Evolutionary conservation across 140 eudicot species (phyloP), one percentile per base, ranked within the genome.

Genomic region (Flaveria floridana): DNA sequence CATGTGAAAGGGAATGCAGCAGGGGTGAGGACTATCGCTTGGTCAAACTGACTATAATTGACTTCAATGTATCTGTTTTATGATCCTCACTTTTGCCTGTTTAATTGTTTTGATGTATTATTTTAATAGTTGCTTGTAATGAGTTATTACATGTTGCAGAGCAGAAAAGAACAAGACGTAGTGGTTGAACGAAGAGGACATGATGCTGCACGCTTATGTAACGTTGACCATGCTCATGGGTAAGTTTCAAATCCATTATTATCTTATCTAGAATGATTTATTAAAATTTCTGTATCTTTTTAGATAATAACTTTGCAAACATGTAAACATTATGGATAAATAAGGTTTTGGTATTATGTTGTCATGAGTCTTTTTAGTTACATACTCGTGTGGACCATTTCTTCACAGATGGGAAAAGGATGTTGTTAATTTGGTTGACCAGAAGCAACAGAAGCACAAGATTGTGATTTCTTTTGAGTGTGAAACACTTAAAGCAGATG

Each of bases 1-100:
- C 88, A n/a, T 95, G 99, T 80, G 99, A 95, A 83, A 86, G 99
- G 82, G 99, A 95, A 83, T 95, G 99, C 86, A 91, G 99, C 88
- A 80, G 96, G 84, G 99, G 99, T 51, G 99, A 95, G 78, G 99
- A 95, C 75, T 88, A 88, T 80, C 92, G 96, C 42, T 74, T 95
- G 89, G 85, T 95, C 80, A 95, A 91, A 80, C 87, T 95, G 76
- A 95, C 96, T 12, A 83, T 95, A 50, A 85, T 82, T 6, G 99
- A 95, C 85, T 95, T 76, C 82, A 84, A 73, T 82, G 99, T 87
- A 70, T 76, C 84, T 51, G 18, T 39, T 84, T 23, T 21, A 59
- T 52, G 74, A 44, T 72, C 34, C 37, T 56, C 13, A 11, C 15
- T 51, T 44, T 41, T 65, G 26, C 13, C 20, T 59, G 61, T 13